Base-by-base conservation (phyloP, 768 basidiomycete species). In the Leccinum broughii region DNA sequence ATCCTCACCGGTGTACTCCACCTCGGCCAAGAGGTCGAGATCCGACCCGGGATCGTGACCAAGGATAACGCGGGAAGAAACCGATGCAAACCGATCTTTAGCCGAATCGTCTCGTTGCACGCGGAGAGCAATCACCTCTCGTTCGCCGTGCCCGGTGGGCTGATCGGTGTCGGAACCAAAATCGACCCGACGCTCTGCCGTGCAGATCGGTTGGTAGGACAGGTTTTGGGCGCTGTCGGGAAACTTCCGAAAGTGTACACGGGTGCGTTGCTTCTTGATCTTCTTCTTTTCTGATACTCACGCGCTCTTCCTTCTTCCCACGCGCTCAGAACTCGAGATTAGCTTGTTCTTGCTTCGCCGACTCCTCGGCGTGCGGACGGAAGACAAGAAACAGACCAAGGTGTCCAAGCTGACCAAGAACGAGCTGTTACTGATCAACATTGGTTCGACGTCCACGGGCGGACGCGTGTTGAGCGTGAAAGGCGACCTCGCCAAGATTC, bases 351-450 rank as follows among this genome's bases (percentile, higher is more conserved):
- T 98, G 34, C 89, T 99, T 35, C 92, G 97, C 61, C 87, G 97
- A 61, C 78, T 98, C 56, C 85, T 98, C n/a, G 96, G 97, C 72
- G 97, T 99, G 63, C 95, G 95, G 76, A 94, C 95, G 24, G 96
- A 98, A 76, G 97, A 98, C 79, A 97, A 95, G 81, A 99, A 98
- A 75, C 93, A 95, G 74, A 97, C 97, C 22, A 99, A 95, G 76
- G 92, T 93, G 24, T 81, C 92, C 56, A 97, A 97, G 75, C 83
- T 97, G 50, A 83, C 86, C 60, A 96, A 96, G 77, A 90, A 89
- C 75, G 95, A 97, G 77, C 82, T 95, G 2, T 77, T 98, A 3
- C 84, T 98, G 62, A 95, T 99, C 81, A 98, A 98, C 79, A 98
- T 99, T 59, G 95, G 96, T 20, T 96, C 94, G 22, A 98, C 95